Conservation (phyloP, 306 rosid species). For the Clitoria ternatea region DNA sequence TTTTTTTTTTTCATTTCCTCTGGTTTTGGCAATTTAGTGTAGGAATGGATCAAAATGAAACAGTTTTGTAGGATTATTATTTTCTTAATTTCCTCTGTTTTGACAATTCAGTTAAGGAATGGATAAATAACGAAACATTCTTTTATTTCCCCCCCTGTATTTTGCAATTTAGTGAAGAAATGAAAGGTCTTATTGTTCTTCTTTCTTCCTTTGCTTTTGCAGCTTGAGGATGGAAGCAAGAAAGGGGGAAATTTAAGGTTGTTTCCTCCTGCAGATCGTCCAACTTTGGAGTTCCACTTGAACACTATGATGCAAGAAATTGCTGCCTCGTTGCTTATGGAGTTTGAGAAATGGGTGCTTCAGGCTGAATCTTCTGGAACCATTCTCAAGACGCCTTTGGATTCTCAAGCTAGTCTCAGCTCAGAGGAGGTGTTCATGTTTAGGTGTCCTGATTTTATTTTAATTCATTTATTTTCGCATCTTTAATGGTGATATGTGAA, state of each 20-base stretch:
- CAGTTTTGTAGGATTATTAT: too few species aligned
- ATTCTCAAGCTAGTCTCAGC: conserved; percentile 99
- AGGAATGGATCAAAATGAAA: neutral
- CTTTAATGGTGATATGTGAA: conserved; percentile 5
- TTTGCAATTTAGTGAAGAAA: neutral
- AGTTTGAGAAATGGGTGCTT: conserved; percentile 97
- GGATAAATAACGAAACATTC: neutral
- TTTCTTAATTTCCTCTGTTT: neutral
- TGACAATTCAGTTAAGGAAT: neutral
- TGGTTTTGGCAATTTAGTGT: neutral
- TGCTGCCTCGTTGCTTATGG: conserved; percentile 89
- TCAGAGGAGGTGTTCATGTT: conserved; percentile 99
- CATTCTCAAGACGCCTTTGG: conserved; percentile 92
- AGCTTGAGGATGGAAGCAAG: conserved; percentile 90
- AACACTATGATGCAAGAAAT: conserved; percentile 98
- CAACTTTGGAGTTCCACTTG: conserved; percentile 77
- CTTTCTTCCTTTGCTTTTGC: neutral
- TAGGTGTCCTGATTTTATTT: conserved; percentile 75
- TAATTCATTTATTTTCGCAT: neutral
- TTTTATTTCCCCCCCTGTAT: neutral
- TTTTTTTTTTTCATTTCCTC: neutral
- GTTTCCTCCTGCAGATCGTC: conserved; percentile 94
- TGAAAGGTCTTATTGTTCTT: neutral
- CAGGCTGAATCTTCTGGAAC: conserved; percentile 96
- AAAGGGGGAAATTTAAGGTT: conserved; percentile 70